Conservation (phyloP, 768 basidiomycete species). For the Panus rudis region DNA sequence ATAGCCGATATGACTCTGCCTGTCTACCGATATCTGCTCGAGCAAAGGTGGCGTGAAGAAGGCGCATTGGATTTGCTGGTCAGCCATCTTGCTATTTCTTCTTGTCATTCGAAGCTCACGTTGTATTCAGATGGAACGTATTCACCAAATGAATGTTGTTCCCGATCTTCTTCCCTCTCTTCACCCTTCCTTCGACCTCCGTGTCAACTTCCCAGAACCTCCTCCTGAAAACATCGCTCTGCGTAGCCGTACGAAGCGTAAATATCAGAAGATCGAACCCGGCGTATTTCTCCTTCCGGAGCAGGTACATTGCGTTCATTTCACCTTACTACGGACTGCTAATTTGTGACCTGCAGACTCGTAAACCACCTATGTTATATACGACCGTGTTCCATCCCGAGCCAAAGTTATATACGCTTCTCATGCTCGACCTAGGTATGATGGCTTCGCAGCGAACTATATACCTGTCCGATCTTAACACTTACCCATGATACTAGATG, state of each 20-base stretch:
- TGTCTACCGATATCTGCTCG: constrained; percentile 72
- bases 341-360: constrained; percentile 39
- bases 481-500: constrained; percentile 41
- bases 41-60: constrained; percentile 80
- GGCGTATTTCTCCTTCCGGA: constrained; percentile 61
- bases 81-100: constrained; percentile 16
- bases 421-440: constrained; percentile 83
- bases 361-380: constrained; percentile 54
- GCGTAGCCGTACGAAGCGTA: constrained; percentile 18
- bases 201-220: constrained; percentile 45
- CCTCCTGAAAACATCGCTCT: constrained; percentile 22
- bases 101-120: neutral
- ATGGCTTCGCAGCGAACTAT: neutral
- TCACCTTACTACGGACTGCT: constrained; percentile 1
- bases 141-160: constrained; percentile 86
- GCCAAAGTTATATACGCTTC: constrained; percentile 73
- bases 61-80: constrained; percentile 83
- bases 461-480: neutral
- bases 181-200: constrained; percentile 69
- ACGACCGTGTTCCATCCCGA: constrained; percentile 80
- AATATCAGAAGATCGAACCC: constrained; percentile 50
- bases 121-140: constrained; percentile 75
- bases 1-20: constrained; percentile 62
- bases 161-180: constrained; percentile 78
- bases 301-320: constrained; percentile 41